Evolutionary conservation across 768 basidiomycete genomes (phyloP).

Genomic region (Calocybe indica): DNA sequence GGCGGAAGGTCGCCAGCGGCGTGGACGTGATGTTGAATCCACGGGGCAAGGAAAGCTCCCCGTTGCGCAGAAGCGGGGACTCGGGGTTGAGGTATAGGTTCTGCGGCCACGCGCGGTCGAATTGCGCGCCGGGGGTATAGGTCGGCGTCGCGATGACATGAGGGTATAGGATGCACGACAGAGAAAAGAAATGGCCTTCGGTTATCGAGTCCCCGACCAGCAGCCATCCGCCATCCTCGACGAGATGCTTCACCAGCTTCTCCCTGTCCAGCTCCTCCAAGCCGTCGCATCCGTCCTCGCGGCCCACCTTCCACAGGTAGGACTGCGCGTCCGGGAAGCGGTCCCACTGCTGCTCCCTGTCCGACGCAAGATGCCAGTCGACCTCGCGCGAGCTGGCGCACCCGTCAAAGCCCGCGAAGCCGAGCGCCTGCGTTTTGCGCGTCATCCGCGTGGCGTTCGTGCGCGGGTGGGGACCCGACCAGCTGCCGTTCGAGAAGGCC

Average conservation of each 20-base stretch:
- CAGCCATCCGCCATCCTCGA: conserved; percentile 68
- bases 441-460: conserved; percentile 29
- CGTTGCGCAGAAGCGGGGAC: conserved; percentile 33
- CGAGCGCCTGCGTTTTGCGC: conserved; percentile 35
- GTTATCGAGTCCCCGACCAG: conserved; percentile 65
- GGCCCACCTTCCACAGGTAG: conserved; percentile 48
- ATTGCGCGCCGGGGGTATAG: conserved; percentile 46
- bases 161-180: conserved; percentile 61
- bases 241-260: conserved; percentile 48
- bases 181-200: conserved; percentile 70
- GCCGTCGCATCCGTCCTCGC: conserved; percentile 28
- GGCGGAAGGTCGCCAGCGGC: conserved; percentile 60
- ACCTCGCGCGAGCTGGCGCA: conserved; percentile 61
- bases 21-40: conserved; percentile 52
- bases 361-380: conserved; percentile 57
- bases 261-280: conserved; percentile 34
- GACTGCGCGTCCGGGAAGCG: conserved; percentile 48
- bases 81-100: conserved; percentile 53
- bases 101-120: conserved; percentile 63
- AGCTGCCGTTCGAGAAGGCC: conserved; percentile 29
- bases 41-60: conserved; percentile 29
- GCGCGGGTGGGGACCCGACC: conserved; percentile 28
- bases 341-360: conserved; percentile 39
- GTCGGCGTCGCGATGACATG: conserved; percentile 63
- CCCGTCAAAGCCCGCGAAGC: conserved; percentile 51